A percentile compares a stretch with the other conserved stretches of the same genome.
phyloP scores from a whole-genome alignment of 768 basidiomycete genomes.

The Boletus subcaerulescens region DNA sequence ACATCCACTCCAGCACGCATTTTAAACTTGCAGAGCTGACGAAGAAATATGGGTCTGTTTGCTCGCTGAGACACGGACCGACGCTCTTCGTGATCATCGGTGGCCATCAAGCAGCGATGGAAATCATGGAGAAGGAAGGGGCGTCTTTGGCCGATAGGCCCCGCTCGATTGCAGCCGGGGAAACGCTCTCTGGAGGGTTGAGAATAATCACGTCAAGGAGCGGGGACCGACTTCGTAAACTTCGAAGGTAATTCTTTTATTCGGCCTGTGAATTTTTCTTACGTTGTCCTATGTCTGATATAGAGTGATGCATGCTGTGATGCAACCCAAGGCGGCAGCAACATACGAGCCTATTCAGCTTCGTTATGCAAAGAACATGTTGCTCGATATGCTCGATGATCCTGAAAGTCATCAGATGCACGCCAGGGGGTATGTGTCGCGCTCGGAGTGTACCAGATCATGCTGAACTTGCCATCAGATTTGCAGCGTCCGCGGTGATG shows the following conservation, averaged over 20 bases:
- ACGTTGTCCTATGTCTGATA: too few relatives aligned
- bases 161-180: conserved; percentile 33
- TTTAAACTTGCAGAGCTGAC: not conserved
- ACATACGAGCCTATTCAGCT: not conserved
- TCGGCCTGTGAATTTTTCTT: not conserved
- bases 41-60: not conserved
- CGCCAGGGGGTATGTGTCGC: not conserved
- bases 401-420: not conserved
- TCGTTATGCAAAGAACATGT: not conserved
- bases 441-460: not conserved
- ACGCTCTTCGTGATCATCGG: not conserved
- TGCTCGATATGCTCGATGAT: conserved; percentile 3
- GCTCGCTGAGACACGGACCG: not conserved
- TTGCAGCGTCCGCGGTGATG: conserved; percentile 4
- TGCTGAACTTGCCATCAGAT: not conserved
- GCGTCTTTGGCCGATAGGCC: conserved; percentile 36
- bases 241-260: conserved; percentile 19
- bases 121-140: conserved; percentile 41
- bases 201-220: conserved; percentile 24
- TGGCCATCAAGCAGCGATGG: conserved; percentile 28
- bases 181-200: conserved; percentile 35
- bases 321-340: conserved; percentile 1
- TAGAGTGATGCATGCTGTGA: not conserved
- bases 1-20: not conserved
- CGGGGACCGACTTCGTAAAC: conserved; percentile 31